These are phyloP conservation scores for Fusarium ambrosium DNA, from an alignment of 2,329 filamentous ascomycete genomes.

Conservation along the genomic window DNA sequence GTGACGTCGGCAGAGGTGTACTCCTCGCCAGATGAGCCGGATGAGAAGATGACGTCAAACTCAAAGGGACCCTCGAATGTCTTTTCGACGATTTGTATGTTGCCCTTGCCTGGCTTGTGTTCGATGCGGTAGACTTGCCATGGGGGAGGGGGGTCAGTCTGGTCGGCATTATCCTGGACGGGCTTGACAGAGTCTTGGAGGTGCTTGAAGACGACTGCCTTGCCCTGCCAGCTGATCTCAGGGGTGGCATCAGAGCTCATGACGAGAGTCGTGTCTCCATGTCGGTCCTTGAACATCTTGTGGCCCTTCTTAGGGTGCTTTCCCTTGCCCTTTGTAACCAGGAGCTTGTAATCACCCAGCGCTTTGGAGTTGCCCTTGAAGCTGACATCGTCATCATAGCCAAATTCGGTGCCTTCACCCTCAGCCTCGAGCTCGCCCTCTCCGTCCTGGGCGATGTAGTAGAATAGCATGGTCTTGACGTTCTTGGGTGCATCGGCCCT, in stretches of 20 bases:
- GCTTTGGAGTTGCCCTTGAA: conserved; percentile 78
- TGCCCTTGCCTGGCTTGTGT: conserved; percentile 78
- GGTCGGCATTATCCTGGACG: conserved; percentile 63
- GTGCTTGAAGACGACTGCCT: conserved; percentile 71
- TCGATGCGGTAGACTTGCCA: conserved; percentile 86
- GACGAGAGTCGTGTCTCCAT: conserved; percentile 81
- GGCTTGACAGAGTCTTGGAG: conserved; percentile 65
- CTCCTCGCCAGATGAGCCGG: conserved; percentile 73
- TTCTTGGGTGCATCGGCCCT: conserved; percentile 75
- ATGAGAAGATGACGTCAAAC: conserved; percentile 93
- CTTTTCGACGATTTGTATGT: conserved; percentile 91
- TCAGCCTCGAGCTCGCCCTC: conserved; percentile 73
- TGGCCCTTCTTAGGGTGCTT: conserved; percentile 75
- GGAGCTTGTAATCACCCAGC: conserved; percentile 84
- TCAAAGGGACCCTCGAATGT: conserved; percentile 91
- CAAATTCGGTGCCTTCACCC: conserved; percentile 63
- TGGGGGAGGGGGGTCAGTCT: conserved; percentile 82
- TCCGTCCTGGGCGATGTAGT: conserved; percentile 87
- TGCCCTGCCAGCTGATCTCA: conserved; percentile 86
- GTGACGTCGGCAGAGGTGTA: conserved; percentile 75
- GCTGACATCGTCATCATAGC: conserved; percentile 72
- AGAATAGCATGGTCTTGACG: conserved; percentile 82
- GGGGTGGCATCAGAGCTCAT: conserved; percentile 76
- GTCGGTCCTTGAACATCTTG: conserved; percentile 75
- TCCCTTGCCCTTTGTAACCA: conserved; percentile 78